Conservation (phyloP, 257 asterid species). For the Capsicum baccatum region DNA sequence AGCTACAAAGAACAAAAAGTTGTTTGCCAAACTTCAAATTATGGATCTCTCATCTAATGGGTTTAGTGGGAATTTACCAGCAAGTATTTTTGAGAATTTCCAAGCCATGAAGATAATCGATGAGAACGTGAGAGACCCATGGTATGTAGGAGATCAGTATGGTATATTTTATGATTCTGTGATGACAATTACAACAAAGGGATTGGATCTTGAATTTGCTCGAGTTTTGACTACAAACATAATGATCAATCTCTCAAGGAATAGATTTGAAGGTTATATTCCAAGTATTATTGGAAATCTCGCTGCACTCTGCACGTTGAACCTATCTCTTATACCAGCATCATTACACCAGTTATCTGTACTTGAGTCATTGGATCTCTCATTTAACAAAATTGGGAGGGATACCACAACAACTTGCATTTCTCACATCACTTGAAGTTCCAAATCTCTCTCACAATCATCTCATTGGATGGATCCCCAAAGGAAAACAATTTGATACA, state of each 20-base stretch:
- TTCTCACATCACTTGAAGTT: neutral
- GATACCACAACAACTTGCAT: constrained; percentile 5
- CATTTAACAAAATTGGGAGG: neutral
- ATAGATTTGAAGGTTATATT: neutral
- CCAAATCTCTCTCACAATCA: constrained; percentile 27
- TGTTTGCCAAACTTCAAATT: neutral
- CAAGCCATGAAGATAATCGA: neutral
- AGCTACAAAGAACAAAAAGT: neutral
- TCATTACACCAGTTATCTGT: neutral
- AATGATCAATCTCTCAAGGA: constrained; percentile 25
- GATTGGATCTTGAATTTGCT: fast-evolving
- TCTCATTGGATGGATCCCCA: constrained; percentile 22
- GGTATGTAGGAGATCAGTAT: too few species aligned
- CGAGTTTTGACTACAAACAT: neutral
- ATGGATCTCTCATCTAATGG: constrained; percentile 29
- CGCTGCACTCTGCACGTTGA: neutral
- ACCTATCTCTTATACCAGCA: neutral
- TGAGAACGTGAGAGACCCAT: neutral
- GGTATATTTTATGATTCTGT: too few species aligned
- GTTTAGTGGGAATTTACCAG: constrained; percentile 24
- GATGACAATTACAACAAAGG: neutral
- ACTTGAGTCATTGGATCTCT: constrained; percentile 27
- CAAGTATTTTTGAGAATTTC: neutral
- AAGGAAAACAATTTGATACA: constrained; percentile 9
- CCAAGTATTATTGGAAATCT: neutral